Conservation (phyloP, 345 rosid species). For the Aurinia saxatilis region DNA sequence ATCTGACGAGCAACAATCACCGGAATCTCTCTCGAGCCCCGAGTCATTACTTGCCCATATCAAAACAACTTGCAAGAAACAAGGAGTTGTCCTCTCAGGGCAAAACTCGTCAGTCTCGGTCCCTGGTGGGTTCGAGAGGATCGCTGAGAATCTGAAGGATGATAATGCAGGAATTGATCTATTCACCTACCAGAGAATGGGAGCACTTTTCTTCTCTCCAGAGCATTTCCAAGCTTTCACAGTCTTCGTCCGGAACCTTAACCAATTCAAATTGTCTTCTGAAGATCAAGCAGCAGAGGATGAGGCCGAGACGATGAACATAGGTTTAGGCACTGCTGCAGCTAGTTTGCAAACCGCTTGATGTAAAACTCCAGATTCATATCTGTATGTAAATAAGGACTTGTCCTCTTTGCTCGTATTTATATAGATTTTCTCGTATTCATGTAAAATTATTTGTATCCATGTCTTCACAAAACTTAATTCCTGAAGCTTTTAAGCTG, state of each 20-base stretch:
- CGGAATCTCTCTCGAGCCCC: conserved; percentile 50
- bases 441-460: conserved; percentile 1
- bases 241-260: conserved; percentile 53
- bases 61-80: conserved; percentile 49
- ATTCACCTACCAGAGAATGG: conserved; percentile 92
- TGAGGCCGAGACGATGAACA: conserved; percentile 1
- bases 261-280: conserved; percentile 38
- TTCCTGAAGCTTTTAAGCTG: neutral
- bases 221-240: conserved; percentile 81
- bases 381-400: conserved; percentile 11
- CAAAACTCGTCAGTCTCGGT: conserved; percentile 46
- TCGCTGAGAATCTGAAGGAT: conserved; percentile 44
- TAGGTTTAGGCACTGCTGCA: conserved; percentile 18
- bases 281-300: conserved; percentile 52
- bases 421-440: neutral
- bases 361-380: neutral
- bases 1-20: conserved; percentile 48
- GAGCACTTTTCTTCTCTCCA: conserved; percentile 92
- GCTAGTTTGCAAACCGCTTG: conserved; percentile 28
- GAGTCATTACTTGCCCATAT: conserved; percentile 55
- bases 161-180: conserved; percentile 35
- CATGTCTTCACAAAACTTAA: neutral
- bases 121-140: conserved; percentile 54
- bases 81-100: conserved; percentile 61
- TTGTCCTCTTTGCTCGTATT: neutral